These are phyloP conservation scores for Rhodotorula toruloides DNA, from an alignment of 768 basidiomycete genomes.

Conservation along the genomic window DNA sequence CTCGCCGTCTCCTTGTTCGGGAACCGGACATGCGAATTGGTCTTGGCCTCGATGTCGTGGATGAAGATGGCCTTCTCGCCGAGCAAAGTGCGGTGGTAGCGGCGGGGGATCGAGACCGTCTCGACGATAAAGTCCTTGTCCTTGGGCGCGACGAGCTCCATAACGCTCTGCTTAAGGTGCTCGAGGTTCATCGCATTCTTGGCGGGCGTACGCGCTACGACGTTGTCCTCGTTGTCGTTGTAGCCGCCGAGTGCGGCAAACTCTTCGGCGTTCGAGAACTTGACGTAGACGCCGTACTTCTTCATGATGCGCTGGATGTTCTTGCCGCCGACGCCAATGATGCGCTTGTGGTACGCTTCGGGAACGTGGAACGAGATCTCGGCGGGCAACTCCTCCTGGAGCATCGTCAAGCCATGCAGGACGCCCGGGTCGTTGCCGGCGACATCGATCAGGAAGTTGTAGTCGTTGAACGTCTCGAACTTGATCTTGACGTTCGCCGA, in stretches of 20 bases:
- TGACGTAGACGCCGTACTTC: slow-evolving; percentile 98
- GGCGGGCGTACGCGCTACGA: slow-evolving; percentile 93
- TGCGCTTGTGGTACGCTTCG: slow-evolving; percentile 95
- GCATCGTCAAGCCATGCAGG: slow-evolving; percentile 75
- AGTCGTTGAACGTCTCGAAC: slow-evolving; percentile 89
- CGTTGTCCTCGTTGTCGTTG: slow-evolving; percentile 96
- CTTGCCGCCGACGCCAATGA: slow-evolving; percentile 94
- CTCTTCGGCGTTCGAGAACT: slow-evolving; percentile 96
- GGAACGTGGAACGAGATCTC: slow-evolving; percentile 99
- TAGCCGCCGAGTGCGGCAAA: slow-evolving; percentile 91
- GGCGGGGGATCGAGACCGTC: slow-evolving; percentile 83
- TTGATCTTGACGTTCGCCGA: slow-evolving; percentile 95
- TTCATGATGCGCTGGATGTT: slow-evolving; percentile 99
- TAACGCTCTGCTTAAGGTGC: slow-evolving; percentile 88
- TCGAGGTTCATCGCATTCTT: slow-evolving; percentile 95
- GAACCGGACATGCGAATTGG: slow-evolving; percentile 81
- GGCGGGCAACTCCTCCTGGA: slow-evolving; percentile 96
- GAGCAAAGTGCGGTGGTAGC: slow-evolving; percentile 88
- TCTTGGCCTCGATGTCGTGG: slow-evolving; percentile 92
- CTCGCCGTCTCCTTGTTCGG: slow-evolving; percentile 91
- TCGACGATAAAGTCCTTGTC: slow-evolving; percentile 96
- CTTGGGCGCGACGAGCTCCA: slow-evolving; percentile 97
- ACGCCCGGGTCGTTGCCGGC: slow-evolving; percentile 53
- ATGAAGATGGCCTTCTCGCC: slow-evolving; percentile 97
- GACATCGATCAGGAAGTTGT: slow-evolving; percentile 44